phyloP scores from a whole-genome alignment of 2,329 filamentous ascomycete species.

The Cryphonectria nitschkei region DNA sequence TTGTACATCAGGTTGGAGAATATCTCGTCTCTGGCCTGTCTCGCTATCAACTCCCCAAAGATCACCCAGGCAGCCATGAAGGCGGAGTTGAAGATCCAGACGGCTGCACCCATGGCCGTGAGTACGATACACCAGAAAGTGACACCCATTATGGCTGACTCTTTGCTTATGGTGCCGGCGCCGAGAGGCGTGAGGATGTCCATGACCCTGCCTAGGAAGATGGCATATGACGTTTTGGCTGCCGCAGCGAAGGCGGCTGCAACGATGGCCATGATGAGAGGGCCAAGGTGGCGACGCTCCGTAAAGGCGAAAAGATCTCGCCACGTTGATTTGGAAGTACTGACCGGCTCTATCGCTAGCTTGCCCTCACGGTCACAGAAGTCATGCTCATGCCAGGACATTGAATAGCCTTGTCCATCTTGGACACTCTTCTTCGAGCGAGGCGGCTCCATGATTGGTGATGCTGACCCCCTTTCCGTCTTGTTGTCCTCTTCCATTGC shows the following conservation, averaged over 20 bases:
- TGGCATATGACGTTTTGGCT: conserved; percentile 66
- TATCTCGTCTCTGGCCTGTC: conserved; percentile 62
- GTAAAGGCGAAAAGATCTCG: conserved; percentile 73
- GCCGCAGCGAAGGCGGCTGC: conserved; percentile 64
- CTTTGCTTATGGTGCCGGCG: conserved; percentile 51
- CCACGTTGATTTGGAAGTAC: conserved; percentile 31
- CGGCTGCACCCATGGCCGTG: conserved; percentile 62
- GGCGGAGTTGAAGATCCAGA: conserved; percentile 68
- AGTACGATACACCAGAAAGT: conserved; percentile 66
- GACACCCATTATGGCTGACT: conserved; percentile 58
- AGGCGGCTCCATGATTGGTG: not conserved
- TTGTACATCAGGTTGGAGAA: conserved; percentile 73
- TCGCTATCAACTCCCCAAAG: conserved; percentile 82
- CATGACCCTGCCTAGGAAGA: conserved; percentile 77
- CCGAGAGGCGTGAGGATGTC: conserved; percentile 70
- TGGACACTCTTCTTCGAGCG: not conserved
- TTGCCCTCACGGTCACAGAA: not conserved
- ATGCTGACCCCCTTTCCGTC: not conserved
- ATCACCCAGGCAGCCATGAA: conserved; percentile 74
- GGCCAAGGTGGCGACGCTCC: conserved; percentile 58
- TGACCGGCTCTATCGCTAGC: not conserved
- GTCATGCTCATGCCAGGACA: not conserved
- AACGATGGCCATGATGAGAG: conserved; percentile 58
- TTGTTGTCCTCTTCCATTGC: not conserved
- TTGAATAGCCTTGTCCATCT: not conserved